Evolutionary conservation across 2,329 filamentous ascomycete genomes (phyloP), one percentile per base, ranked within the genome.

Genomic region (Alternaria conjuncta): DNA sequence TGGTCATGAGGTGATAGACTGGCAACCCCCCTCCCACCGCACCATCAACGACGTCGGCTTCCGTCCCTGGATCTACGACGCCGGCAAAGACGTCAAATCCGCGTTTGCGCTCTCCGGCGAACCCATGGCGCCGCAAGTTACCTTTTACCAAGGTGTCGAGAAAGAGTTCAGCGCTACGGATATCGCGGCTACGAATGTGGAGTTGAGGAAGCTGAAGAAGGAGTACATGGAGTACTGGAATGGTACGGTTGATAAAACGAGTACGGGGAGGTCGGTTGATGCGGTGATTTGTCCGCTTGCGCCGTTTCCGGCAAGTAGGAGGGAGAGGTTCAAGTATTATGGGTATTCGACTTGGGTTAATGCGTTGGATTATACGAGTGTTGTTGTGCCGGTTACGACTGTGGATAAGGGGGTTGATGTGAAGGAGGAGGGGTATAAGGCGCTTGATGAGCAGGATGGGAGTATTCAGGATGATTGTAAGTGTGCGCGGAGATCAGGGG

Each of bases 191-290:
- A 72, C 69, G 0, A 80, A 80, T 20, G 74, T 79, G 3, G 59
- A 65, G 13, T 61, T 79, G 21, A 69, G 79, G 0, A 6, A 63
- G 4, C 23, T 78, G 36, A 75, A 70, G 63, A 80, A 80, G 41
- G 71, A 75, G 30, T 78, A 80, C 26, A 60, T 80, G 60, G 76
- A 80, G 7, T 79, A 81, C 50, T 82, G 80, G 80, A 79, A 75
- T 28, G 70, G 66, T 26, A 80, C 79, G 0, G 64, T 57, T 0
- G 51, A 66, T 0, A 11, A 61, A 1, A 79, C 72, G 1, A 67
- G 61, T 18, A 80, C 72, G 6, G 79, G 74, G 13, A 68, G 71
- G n/a, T 72, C 71, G 0, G 77, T 82, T 1, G 80, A 82, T 64
- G 80, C 75, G 4, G 49, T 82, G 0, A 78, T 82, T 6, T 53